Conservation (phyloP, 1,139 yeast genomes). For the Kurtzmaniella natalensis region DNA sequence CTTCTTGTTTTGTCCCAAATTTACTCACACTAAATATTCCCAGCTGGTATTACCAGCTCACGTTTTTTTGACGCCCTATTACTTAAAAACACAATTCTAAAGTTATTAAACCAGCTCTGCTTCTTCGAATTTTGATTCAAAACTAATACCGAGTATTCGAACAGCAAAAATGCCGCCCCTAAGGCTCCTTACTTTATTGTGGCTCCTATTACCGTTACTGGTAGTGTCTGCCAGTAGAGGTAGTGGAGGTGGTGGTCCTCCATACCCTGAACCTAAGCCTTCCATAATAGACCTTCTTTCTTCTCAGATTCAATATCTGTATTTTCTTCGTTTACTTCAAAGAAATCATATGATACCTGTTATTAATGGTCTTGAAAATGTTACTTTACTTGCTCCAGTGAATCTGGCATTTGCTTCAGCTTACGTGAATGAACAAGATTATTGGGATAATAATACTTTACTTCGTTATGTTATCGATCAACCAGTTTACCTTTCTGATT, state of each 20-base stretch:
- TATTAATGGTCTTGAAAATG: conserved; percentile 59
- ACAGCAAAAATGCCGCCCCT: too few relatives aligned
- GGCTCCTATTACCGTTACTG: conserved; percentile 1
- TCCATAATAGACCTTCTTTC: conserved; percentile 75
- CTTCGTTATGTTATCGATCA: conserved; percentile 35
- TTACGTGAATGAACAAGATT: conserved; percentile 8
- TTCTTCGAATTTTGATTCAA: too few relatives aligned
- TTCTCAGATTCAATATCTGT: conserved; percentile 66
- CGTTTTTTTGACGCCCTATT: too few relatives aligned
- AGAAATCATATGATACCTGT: conserved; percentile 62
- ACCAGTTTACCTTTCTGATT: conserved; percentile 22
- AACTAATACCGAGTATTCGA: too few relatives aligned
- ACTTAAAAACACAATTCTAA: too few relatives aligned
- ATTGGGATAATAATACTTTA: conserved; percentile 19
- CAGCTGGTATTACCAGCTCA: too few relatives aligned
- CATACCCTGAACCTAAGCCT: conserved; percentile 21
- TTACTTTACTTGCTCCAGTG: conserved; percentile 81
- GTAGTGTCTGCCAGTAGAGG: conserved; percentile 1
- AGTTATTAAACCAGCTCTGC: too few relatives aligned
- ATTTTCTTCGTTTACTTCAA: conserved; percentile 63
- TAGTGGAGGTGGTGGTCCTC: too few relatives aligned
- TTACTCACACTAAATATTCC: too few relatives aligned
- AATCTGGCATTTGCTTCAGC: conserved; percentile 65
- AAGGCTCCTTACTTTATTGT: too few relatives aligned
- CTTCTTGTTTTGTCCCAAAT: too few relatives aligned